Percentiles rank a stretch among this genome's conserved stretches.
Conservation (phyloP, 164 flowering plant genomes). For the Taxillus chinensis region DNA sequence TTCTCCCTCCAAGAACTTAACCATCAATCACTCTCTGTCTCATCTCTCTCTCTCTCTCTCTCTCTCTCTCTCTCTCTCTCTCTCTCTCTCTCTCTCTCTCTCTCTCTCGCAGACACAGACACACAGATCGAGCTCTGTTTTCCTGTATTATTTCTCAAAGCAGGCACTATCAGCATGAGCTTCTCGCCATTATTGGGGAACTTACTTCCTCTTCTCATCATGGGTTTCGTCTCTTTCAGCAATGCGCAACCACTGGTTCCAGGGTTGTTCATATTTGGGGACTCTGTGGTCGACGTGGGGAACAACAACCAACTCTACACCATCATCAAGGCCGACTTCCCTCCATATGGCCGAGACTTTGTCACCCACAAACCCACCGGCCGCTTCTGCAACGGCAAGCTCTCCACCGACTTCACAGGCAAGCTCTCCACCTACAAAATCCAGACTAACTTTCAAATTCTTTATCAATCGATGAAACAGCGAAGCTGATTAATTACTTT, state of each 20-base stretch:
- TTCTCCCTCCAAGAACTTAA: not conserved
- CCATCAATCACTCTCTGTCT: too few relatives aligned
- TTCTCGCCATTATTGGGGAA: conserved; percentile 4
- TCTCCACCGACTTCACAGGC: conserved; percentile 62
- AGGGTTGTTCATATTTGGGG: conserved; percentile 63
- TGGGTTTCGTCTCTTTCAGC: conserved; percentile 1
- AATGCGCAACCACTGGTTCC: conserved; percentile 42
- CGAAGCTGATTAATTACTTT: too few relatives aligned
- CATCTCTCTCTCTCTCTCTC: not conserved
- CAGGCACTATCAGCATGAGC: conserved; percentile 3
- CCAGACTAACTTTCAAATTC: not conserved
- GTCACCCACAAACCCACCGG: conserved; percentile 46
- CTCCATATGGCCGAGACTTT: conserved; percentile 76
- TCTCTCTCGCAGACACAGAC: not conserved
- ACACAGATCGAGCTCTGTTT: not conserved
- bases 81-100: not conserved
- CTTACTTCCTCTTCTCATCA: conserved; percentile 3
- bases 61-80: not conserved
- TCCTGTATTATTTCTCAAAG: not conserved
- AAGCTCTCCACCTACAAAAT: not conserved
- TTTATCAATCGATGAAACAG: not conserved
- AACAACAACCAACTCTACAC: conserved; percentile 59
- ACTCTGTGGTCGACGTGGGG: conserved; percentile 66
- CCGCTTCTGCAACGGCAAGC: conserved; percentile 78
- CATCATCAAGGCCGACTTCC: conserved; percentile 49